Base-by-base conservation (phyloP, 176 grass and related monocot genomes). In the Avena atlantica region DNA sequence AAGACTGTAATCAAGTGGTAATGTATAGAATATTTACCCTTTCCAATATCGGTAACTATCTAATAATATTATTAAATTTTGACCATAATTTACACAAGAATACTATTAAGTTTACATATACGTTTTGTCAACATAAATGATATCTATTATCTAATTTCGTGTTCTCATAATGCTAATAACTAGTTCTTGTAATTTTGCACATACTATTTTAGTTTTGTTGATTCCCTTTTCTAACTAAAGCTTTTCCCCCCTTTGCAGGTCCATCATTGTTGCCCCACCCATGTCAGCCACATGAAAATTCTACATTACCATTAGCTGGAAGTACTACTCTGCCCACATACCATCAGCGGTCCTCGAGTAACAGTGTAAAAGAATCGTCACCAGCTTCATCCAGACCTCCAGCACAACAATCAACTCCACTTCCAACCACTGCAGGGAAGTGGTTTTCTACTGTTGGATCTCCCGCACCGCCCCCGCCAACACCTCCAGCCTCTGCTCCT, bases 311-410 rank as follows among this genome's bases (percentile, higher is more conserved):
- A 15, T 86, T 84, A 75, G 62, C 42, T 81, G 59, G 62, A 64
- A 67, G 61, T 92, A 63, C 37, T 78, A 49, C n/a, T 86, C 21
- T 72, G 52, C 63, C 61, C 50, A 81, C 55, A 20, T 13, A 55
- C 75, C 62, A 91, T 79, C 70, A 90, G 14, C 67, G 31, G 29
- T 66, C 78, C 67, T 76, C 79, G 45, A 85, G 63, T 37, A 86
- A 63, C 48, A 65, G 20, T 16, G 13, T 24, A 66, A 51, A 76
- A 65, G 83, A 85, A 58, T 87, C 70, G 48, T 44, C 80, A 74
- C 74, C 58, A 72, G 73, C 73, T 72, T 90, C 65, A 55, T 72
- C 63, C 8, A 78, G 48, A 52, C 58, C 66, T 87, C 47, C 36
- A 78, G 19, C 50, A 62, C 64, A 78, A 40, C 83, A 81, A 70